These are phyloP conservation scores for Nadsonia starkeyi-henricii DNA, from an alignment of 1,139 yeast genomes.

Conservation along the genomic window DNA sequence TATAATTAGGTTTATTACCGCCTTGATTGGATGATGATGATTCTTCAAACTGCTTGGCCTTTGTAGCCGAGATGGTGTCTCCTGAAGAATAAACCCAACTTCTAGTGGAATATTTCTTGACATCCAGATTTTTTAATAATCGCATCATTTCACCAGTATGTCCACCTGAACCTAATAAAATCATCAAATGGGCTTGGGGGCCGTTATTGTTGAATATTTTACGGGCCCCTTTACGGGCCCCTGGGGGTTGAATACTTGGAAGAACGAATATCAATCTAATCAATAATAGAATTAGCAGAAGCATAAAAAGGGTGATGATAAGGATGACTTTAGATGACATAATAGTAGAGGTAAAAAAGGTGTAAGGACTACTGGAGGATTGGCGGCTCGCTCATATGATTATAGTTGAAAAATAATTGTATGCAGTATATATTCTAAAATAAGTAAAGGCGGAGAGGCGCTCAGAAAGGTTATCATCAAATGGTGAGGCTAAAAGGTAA, in stretches of 20 bases:
- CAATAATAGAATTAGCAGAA: neutral
- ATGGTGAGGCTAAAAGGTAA: too few relatives aligned
- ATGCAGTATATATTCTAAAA: too few relatives aligned
- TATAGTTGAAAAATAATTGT: too few relatives aligned
- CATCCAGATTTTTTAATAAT: constrained; percentile 34
- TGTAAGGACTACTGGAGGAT: too few relatives aligned
- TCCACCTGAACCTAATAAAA: constrained; percentile 42
- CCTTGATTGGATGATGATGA: constrained; percentile 3
- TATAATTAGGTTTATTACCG: constrained; percentile 8
- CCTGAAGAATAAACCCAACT: constrained; percentile 29
- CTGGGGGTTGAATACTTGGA: constrained; percentile 3
- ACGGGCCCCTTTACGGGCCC: constrained; percentile 1
- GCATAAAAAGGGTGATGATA: neutral
- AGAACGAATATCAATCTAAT: constrained; percentile 3
- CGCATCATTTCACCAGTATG: constrained; percentile 93
- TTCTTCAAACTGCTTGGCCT: constrained; percentile 34
- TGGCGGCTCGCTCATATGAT: too few relatives aligned
- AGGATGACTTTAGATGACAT: too few relatives aligned
- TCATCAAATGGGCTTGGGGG: constrained; percentile 12
- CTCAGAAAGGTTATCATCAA: too few relatives aligned
- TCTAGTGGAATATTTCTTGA: constrained; percentile 19
- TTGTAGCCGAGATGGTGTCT: constrained; percentile 42
- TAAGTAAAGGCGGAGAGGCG: too few relatives aligned
- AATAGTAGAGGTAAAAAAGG: too few relatives aligned
- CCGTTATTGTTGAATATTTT: neutral